Evolutionary conservation across 768 basidiomycete species (phyloP).

Genomic region (Tulasnella sp.): DNA sequence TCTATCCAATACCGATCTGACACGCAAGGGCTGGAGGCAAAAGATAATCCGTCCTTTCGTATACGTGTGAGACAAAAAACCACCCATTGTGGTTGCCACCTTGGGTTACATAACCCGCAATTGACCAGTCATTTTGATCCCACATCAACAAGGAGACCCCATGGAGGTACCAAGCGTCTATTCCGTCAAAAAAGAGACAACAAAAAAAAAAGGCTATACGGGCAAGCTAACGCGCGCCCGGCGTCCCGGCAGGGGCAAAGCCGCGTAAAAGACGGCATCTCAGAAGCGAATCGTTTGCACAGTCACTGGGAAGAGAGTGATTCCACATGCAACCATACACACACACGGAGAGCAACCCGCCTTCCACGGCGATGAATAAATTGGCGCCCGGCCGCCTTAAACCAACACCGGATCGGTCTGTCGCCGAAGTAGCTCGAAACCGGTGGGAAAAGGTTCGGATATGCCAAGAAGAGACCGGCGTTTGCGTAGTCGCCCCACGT

Average conservation of each 20-base stretch:
- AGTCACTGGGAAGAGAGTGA: neutral
- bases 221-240: neutral
- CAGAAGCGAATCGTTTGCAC: neutral
- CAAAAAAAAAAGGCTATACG: neutral
- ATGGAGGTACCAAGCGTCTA: neutral
- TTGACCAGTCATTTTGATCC: neutral
- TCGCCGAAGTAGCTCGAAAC: neutral
- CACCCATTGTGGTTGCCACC: no score
- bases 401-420: neutral
- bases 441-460: neutral
- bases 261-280: neutral
- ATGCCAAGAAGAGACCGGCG: no score
- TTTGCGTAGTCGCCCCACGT: no score
- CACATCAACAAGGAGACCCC: neutral
- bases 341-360: neutral
- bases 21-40: no score
- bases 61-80: no score
- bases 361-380: no score
- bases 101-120: neutral
- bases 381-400: neutral
- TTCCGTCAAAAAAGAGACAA: neutral
- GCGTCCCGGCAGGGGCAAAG: neutral
- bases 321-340: neutral
- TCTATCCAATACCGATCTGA: no score
- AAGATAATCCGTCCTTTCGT: no score